These are phyloP conservation scores for Debaryomycetaceae sp. DNA, from an alignment of 1,139 yeast genomes.

Conservation along the genomic window DNA sequence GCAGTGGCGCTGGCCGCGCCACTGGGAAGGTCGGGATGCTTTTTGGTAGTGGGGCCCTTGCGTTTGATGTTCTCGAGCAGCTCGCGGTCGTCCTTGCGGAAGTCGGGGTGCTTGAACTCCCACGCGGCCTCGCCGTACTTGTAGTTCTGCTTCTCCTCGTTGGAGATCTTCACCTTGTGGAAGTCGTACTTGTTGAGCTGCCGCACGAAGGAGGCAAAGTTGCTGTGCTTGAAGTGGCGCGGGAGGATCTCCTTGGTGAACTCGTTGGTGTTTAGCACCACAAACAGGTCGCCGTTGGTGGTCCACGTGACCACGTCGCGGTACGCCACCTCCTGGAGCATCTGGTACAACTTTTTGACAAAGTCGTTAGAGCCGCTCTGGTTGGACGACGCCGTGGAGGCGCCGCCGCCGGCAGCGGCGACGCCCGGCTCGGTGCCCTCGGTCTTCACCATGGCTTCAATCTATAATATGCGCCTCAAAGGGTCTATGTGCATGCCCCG, in stretches of 20 bases:
- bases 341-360: conserved; percentile 70
- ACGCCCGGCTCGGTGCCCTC: no score
- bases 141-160: conserved; percentile 46
- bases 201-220: conserved; percentile 91
- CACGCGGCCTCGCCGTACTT: conserved; percentile 81
- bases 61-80: conserved; percentile 76
- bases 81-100: conserved; percentile 64
- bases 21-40: conserved; percentile 8
- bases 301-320: conserved; percentile 81
- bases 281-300: conserved; percentile 74
- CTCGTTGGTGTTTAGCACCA: conserved; percentile 83
- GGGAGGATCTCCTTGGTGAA: conserved; percentile 86
- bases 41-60: conserved; percentile 65
- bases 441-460: no score
- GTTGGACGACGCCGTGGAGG: conserved; percentile 18
- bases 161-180: conserved; percentile 76
- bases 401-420: no score
- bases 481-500: no score
- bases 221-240: conserved; percentile 86
- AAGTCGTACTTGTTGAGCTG: conserved; percentile 95
- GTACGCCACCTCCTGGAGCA: conserved; percentile 79
- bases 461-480: no score
- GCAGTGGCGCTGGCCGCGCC: conserved; percentile 8
- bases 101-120: conserved; percentile 93
- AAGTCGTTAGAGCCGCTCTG: conserved; percentile 63